Evolutionary conservation across 202 grass and related monocot genomes (phyloP), one percentile per base, ranked within the genome.

Genomic region (Brachypodium distachyon): DNA sequence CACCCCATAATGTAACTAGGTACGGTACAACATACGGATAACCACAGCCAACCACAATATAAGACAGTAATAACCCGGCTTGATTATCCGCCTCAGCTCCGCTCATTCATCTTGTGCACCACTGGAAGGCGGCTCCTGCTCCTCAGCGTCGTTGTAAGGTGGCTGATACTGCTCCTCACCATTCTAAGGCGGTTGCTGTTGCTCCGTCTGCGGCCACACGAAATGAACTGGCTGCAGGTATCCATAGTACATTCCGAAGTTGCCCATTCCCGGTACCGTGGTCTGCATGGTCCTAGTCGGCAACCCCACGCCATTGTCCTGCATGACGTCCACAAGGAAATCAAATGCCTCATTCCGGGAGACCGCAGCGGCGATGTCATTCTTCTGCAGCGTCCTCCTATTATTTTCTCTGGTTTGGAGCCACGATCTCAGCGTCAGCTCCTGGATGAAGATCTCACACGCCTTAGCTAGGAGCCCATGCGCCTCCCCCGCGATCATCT

Each of bases 381-480:
- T 83, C 39, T 44, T 67, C 13, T 37, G 92, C 52, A 92, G 52
- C 6, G 87, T 92, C 40, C 75, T 77, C 62, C 86, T 83, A 71
- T 78, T 96, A 66, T 74, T 77, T 57, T 80, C 84, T 47, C 87
- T 13, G 56, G 56, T 16, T 13, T 60, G 56, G 56, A 18, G 83
- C 90, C 90, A 85, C 0, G 87, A 44, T 10, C 87, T 72, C 54
- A 90, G 66, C 1, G 90, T 93, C 7, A 93, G 77, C 66, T 93
- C 90, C 16, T 87, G 79, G 43, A 93, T 87, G 84, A 93, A 87
- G 72, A 90, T 86, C 81, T 93, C 90, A 0, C 87, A 90, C 17
- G 87, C 84, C 73, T 87, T 93, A 27, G 90, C 84, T 8, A 93
- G 90, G 40, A 93, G 46, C 3, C 84, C 90, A 1, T 83, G 87